Base-by-base conservation (phyloP, 208 protist species). In the Crithidia thermophila region DNA sequence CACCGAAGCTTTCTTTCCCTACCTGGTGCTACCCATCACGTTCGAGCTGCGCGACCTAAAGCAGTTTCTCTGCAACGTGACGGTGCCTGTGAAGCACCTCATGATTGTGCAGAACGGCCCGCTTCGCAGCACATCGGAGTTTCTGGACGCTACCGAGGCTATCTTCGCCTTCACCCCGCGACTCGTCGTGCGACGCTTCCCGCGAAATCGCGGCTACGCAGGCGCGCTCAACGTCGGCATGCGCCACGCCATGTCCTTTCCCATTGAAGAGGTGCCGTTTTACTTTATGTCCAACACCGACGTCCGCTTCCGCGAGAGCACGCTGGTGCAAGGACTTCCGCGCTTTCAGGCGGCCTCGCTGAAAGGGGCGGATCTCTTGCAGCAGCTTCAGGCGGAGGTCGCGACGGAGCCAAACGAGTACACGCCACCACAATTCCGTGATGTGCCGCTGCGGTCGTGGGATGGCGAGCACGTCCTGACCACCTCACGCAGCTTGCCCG, bases 401-500 rank as follows among this genome's bases (percentile, higher is more conserved):
- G 59, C 43, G 37, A 76, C 49, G 36, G 73, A 77, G 59, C 64
- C 70, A 10, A 75, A 62, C 52, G 28, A 46, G 50, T 42, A 60
- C 59, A 80, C 72, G 13, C 62, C 68, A 34, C 67, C 57, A 8
- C 47, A 0, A 8, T 63, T 63, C 46, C 61, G 73, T 5, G 72
- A 31, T 21, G 49, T 72, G 16, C 60, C 61, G 59, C 72, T 79
- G 65, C 73, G 72, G 21, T 72, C 72, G 10, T 57, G 42, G 4
- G 59, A 72, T 23, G 63, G 39, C 46, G 34, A 42, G 8, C 52
- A 64, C 45, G 52, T 64, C 25, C 56, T 75, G 39, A 43, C 71
- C 9, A 81, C 78, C 0, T 82, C 79, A 5, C 61, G 64, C 21
- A 53, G 69, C 7, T 58, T 82, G 51, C 76, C 82, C 2, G 72